phyloP scores from a whole-genome alignment of 352 stramenopile species.

The Thraustochytrium striatum region DNA sequence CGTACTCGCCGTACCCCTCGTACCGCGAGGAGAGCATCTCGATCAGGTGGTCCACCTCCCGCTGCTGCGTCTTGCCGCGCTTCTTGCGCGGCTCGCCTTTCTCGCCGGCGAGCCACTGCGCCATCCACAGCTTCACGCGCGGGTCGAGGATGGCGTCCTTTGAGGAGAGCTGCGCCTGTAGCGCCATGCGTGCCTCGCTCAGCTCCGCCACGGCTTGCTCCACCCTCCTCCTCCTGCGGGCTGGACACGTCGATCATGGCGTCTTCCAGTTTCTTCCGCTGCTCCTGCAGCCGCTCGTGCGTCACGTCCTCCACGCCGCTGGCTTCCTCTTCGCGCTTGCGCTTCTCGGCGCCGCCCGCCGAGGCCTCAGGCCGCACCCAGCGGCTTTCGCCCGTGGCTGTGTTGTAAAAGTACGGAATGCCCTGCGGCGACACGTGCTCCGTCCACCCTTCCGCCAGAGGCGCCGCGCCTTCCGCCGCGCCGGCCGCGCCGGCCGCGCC shows the following conservation, averaged over 20 bases:
- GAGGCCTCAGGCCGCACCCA: background rate
- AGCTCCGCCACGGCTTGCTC: conserved; percentile 29
- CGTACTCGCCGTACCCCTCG: conserved; percentile 41
- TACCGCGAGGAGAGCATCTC: conserved; percentile 40
- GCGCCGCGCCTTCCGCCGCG: background rate
- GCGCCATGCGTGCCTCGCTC: background rate
- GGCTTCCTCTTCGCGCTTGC: background rate
- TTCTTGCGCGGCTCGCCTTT: background rate
- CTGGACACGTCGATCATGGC: background rate
- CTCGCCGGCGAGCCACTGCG: conserved; percentile 23
- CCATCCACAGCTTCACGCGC: conserved; percentile 37
- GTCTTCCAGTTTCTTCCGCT: background rate
- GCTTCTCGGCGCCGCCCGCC: background rate
- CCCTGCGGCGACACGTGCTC: background rate
- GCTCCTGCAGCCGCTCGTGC: background rate
- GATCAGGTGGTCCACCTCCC: conserved; percentile 11
- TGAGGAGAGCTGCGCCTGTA: conserved; percentile 3
- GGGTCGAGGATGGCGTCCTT: conserved; percentile 42
- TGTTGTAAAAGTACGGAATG: background rate
- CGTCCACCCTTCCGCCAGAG: conserved; percentile 7
- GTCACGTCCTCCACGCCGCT: background rate
- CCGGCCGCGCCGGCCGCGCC: background rate
- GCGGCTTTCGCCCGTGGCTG: background rate
- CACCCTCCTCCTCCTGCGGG: background rate
- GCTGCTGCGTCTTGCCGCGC: background rate